Base-by-base conservation (phyloP, 1,284 basidiomycete genomes). In the Pseudozyma thailandica region DNA sequence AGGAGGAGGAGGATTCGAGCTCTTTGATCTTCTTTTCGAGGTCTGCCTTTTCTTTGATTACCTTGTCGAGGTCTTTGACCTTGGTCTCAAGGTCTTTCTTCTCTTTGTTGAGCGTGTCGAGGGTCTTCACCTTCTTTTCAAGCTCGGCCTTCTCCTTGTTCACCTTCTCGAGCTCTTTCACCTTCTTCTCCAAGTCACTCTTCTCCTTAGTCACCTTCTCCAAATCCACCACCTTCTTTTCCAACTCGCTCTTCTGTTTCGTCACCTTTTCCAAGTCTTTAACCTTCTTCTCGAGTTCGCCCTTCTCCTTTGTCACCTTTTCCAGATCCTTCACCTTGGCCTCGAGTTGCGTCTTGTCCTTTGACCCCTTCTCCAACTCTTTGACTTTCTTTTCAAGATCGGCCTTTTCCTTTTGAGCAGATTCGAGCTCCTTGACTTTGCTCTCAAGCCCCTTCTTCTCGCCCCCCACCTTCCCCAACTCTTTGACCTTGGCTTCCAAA, bases 301-400 rank as follows among this genome's bases (percentile, higher is more conserved):
- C 86, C 59, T 98, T 82, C 82, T 97, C 93, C 81, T 95, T 93
- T 75, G 93, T 92, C 81, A 95, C 93, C 84, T 93, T 93, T 82
- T 92, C 91, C 20, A 89, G 88, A 21, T 30, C 20, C 30, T 53
- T 35, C 1, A 43, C 18, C 25, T 50, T 50, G 6, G 12, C 13
- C 28, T 51, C 39, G 16, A 54, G 15, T n/a, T 45, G 25, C 15
- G 16, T 9, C 8, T 44, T 46, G 5, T 45, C 46, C 46, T 42
- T 33, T 16, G 43, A 21, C 6, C 44, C 25, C n/a, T 35, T 20
- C 15, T 41, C 26, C 3, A 50, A 18, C 25, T 55, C 30, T 44
- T 53, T 54, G 7, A 35, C 3, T 18, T 26, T 43, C n/a, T 8
- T 21, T 12, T 62, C 50, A 4, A 98, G 86, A 6, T 30, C 44